These are phyloP conservation scores for Heliosperma pusillum DNA, from an alignment of 148 eudicot genomes.

Conservation along the genomic window DNA sequence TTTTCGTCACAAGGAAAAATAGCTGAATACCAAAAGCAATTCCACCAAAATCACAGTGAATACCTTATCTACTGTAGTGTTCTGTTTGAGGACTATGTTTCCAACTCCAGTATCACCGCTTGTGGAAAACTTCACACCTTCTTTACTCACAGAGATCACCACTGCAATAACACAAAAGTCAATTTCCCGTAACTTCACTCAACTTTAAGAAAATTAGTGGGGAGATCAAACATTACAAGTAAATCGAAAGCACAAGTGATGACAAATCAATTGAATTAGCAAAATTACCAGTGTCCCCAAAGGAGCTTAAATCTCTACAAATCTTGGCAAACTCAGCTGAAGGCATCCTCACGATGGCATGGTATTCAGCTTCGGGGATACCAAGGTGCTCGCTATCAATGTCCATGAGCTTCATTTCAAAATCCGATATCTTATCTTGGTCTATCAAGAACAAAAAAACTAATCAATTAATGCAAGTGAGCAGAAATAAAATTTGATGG, in stretches of 20 bases:
- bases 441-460: constrained; percentile 32
- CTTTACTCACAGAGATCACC: constrained; percentile 91
- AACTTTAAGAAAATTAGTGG: not conserved
- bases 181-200: not conserved
- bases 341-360: constrained; percentile 94
- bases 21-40: not conserved
- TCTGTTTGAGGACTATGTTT: constrained; percentile 77
- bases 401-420: constrained; percentile 98
- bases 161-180: constrained; percentile 38
- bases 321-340: constrained; percentile 83
- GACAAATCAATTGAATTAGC: not conserved
- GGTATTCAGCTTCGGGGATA: constrained; percentile 92
- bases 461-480: not conserved
- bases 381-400: constrained; percentile 94
- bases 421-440: constrained; percentile 90
- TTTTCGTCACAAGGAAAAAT: no score
- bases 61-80: constrained; percentile 93
- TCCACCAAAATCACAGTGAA: not conserved
- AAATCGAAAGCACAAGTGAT: not conserved
- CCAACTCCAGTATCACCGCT: constrained; percentile 90
- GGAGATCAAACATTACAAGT: not conserved
- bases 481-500: not conserved
- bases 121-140: constrained; percentile 85
- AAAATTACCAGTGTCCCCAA: constrained; percentile 78
- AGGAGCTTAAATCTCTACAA: constrained; percentile 84